Evolutionary conservation across 1,284 basidiomycete genomes (phyloP), one percentile per base, ranked within the genome.

Genomic region (Irpex sp.): DNA sequence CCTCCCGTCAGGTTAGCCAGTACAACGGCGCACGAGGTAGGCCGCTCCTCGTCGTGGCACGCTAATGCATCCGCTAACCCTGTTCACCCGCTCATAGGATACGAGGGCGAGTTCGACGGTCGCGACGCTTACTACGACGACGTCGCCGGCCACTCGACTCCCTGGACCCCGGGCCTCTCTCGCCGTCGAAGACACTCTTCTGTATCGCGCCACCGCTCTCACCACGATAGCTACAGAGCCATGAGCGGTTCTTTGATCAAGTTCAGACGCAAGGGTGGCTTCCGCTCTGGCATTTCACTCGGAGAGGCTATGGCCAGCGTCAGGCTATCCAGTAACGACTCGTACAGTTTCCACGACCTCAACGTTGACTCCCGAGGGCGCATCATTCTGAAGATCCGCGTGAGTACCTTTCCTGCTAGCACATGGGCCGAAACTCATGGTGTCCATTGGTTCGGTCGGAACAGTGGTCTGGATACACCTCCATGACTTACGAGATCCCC

Each of bases 401-500:
- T 88, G 69, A 66, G 76, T 67, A 6, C 40, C 40, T 36, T 36
- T 26, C 3, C 26, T 40, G 9, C 34, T 38, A 5, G 4, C 1
- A 36, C 17, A 44, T 36, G 13, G 49, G 8, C 6, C 31, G 31
- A 3, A 34, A 34, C 61, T 62, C 44, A 62, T 44, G 38, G 6
- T 26, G 57, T 57, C 36, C 4, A 26, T 57, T 9, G 5, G 5
- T 31, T 31, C 31, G 31, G 31, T 31, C 31, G 31, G 4, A 31
- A 31, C 59, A 91, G 90, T 92, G 90, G 90, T 77, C 81, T 54
- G 89, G 89, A 0, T 90, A 89, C 70, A 76, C 79, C 40, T 82
- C 89, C 5, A 81, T 91, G 72, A 90, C 86, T 55, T 92, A 91
- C 69, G 86, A 90, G 70, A 86, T 92, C 49, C 90, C 89, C 0